Base-by-base conservation (phyloP, 2,329 filamentous ascomycete species). In the Curvularia verruculosa region DNA sequence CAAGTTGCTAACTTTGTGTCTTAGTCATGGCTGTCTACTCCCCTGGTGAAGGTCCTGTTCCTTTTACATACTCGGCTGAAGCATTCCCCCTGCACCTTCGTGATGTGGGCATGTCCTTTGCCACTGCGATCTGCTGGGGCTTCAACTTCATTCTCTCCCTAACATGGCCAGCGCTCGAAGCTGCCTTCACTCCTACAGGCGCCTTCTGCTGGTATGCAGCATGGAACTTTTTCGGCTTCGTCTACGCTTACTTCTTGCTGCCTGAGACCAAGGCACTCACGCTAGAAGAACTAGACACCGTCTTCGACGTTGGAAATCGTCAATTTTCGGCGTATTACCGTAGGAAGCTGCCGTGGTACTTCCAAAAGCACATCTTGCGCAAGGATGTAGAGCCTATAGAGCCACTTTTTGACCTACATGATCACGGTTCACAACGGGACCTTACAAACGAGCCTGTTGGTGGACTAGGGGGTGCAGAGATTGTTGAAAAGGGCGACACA, bases 171-270 rank as follows among this genome's bases (percentile, higher is more conserved):
- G 78, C 79, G 0, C 67, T 85, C 5, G 71, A 77, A 3, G 70
- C 71, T 0, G 78, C 81, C 0, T 84, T 84, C 62, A 80, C 77
- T 0, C 73, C 78, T 0, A 80, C 82, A 21, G 83, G 83, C 2
- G 83, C 80, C 0, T 85, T 86, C 60, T 79, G 79, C 8, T 86
- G 82, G 79, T 85, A 85, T 62, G 84, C 83, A 0, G 81, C 74
- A 0, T 82, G 82, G 77, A 84, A 84, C 67, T 60, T 84, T n/a
- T 74, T 83, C 21, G 82, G 81, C 3, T 84, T 81, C 77, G 19
- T 84, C 2, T 71, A 70, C 48, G 63, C 56, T 28, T 70, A 71
- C 40, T 73, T 73, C 54, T 43, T 72, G 12, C 55, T 73, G 1
- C 71, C 71, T 0, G 69, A 73, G 56, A 74, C 71, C 3, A 73